Evolutionary conservation across 495 filamentous ascomycete species (phyloP).

Genomic region (Podospora sp.): DNA sequence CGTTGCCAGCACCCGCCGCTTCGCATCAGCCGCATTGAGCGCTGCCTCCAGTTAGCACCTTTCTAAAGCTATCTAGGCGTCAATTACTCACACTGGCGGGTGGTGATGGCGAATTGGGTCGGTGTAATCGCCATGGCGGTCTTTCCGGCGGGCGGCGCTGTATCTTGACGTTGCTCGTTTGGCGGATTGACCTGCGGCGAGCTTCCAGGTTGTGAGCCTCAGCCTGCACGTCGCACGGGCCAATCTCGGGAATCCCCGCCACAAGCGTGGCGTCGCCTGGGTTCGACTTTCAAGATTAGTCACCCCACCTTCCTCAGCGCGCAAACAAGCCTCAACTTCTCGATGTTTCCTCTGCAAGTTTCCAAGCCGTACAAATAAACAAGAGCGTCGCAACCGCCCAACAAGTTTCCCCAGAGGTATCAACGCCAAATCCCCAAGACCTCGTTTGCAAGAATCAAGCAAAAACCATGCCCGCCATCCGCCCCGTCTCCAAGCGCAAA

Average conservation of each 20-base stretch:
- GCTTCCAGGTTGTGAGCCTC: constrained; percentile 4
- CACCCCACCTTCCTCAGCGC: background rate
- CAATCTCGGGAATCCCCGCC: constrained; percentile 6
- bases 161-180: constrained; percentile 30
- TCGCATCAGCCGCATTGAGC: constrained; percentile 82
- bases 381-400: constrained; percentile 16
- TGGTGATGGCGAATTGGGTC: constrained; percentile 86
- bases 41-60: constrained; percentile 55
- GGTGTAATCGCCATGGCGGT: constrained; percentile 71
- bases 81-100: constrained; percentile 75
- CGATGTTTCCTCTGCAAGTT: background rate
- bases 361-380: constrained; percentile 3
- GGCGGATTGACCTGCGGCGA: constrained; percentile 12
- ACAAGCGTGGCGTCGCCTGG: background rate
- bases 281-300: background rate
- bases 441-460: background rate
- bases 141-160: constrained; percentile 19
- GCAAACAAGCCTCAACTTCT: background rate
- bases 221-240: constrained; percentile 5
- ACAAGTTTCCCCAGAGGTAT: background rate
- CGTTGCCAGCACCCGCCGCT: constrained; percentile 74
- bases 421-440: no score
- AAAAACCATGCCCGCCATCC: constrained; percentile 79
- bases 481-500: constrained; percentile 77
- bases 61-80: background rate